Conservation (phyloP, 2,329 filamentous ascomycete species). For the Xylaria multiplex region DNA sequence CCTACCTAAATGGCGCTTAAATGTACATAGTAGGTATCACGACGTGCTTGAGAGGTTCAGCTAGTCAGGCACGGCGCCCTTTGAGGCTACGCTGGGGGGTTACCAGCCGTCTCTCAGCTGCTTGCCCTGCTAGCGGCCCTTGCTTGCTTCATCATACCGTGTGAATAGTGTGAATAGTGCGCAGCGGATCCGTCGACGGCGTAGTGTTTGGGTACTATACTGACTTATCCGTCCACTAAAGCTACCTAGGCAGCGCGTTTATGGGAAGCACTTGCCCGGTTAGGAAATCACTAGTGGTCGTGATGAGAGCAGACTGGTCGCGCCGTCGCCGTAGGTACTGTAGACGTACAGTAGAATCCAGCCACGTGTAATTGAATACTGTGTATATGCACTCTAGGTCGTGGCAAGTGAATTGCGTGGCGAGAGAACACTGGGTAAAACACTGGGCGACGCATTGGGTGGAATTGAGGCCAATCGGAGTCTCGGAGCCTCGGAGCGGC, state of each 20-base stretch:
- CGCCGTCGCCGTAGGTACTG: background rate
- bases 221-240: too few species aligned
- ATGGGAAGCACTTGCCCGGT: constrained; percentile 28
- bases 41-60: constrained; percentile 11
- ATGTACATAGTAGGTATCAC: background rate
- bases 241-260: background rate
- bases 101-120: constrained; percentile 28
- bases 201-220: background rate
- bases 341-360: background rate
- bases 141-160: background rate
- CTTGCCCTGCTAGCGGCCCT: constrained; percentile 19
- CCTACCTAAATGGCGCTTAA: background rate
- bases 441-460: background rate
- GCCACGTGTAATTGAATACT: constrained; percentile 5
- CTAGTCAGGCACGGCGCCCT: constrained; percentile 14
- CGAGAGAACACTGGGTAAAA: background rate
- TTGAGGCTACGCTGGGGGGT: constrained; percentile 21
- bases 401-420: constrained; percentile 2
- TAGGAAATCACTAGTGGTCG: constrained; percentile 13
- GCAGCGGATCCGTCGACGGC: too few species aligned
- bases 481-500: constrained; percentile 22
- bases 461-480: constrained; percentile 30
- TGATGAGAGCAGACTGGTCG: constrained; percentile 7
- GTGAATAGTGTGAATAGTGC: background rate
- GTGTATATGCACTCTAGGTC: background rate